A percentile compares a stretch with the other conserved stretches of the same genome.
Evolutionary conservation across 768 basidiomycete species (phyloP).

Genomic region (Cyclocybe aegerita): DNA sequence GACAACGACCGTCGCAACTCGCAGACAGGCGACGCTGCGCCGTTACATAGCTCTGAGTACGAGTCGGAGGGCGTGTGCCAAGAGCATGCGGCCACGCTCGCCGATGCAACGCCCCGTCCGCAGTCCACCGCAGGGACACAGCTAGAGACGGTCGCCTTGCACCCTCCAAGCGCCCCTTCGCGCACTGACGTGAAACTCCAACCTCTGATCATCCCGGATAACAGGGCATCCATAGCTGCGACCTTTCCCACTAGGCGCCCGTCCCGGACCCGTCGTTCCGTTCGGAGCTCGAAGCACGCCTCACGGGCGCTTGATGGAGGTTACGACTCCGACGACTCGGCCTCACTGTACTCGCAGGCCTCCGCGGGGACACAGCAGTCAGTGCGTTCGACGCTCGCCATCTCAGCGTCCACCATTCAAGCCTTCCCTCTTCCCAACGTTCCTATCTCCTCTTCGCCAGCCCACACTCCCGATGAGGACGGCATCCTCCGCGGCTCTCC

Average conservation of each 20-base stretch:
- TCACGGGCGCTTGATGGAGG: not conserved
- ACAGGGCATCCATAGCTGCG: not conserved
- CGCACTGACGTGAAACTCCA: not conserved
- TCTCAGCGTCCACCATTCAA: not conserved
- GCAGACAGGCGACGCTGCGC: not conserved
- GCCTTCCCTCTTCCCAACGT: not conserved
- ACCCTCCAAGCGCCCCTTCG: not conserved
- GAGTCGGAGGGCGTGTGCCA: not conserved
- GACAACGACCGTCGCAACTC: not conserved
- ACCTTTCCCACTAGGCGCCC: not conserved
- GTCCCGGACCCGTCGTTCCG: not conserved
- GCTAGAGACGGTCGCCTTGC: not conserved
- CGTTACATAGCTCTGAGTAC: not conserved
- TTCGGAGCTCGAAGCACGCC: constrained; percentile 2
- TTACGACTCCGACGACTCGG: constrained; percentile 16
- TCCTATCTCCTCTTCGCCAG: not conserved
- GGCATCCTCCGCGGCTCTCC: constrained; percentile 1
- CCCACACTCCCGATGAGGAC: not conserved
- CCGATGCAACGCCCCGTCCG: constrained; percentile 1
- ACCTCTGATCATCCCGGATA: not conserved
- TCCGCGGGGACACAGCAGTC: constrained; percentile 10
- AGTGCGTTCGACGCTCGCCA: not conserved
- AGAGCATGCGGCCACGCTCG: not conserved
- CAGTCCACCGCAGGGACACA: not conserved
- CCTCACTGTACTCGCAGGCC: constrained; percentile 20